These are phyloP conservation scores for Coriolopsis trogii DNA, from an alignment of 1,284 basidiomycete species.

Conservation along the genomic window DNA sequence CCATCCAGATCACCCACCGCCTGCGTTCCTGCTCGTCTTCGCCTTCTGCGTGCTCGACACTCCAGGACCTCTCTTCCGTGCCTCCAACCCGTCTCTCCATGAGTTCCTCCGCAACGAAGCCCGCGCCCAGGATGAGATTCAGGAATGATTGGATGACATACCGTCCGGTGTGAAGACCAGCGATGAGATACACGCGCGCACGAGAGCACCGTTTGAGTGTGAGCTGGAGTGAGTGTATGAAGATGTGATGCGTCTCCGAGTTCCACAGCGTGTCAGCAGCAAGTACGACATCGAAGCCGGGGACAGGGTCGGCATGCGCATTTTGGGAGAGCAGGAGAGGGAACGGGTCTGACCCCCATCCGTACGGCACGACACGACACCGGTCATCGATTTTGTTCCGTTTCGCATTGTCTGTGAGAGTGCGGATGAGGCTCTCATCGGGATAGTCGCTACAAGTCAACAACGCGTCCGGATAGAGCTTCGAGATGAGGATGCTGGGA, in stretches of 20 bases:
- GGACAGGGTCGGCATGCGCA: neutral
- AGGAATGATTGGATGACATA: slow-evolving; percentile 70
- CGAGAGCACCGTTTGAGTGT: slow-evolving; percentile 46
- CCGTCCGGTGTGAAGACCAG: slow-evolving; percentile 73
- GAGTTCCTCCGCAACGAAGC: slow-evolving; percentile 51
- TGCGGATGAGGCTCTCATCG: slow-evolving; percentile 59
- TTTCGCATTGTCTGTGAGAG: slow-evolving; percentile 58
- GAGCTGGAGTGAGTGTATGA: slow-evolving; percentile 52
- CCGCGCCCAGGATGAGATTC: slow-evolving; percentile 36
- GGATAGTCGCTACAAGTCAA: slow-evolving; percentile 73
- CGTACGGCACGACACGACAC: slow-evolving; percentile 56
- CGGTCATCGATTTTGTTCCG: slow-evolving; percentile 49
- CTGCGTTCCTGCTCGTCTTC: slow-evolving; percentile 69
- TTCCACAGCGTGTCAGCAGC: slow-evolving; percentile 82
- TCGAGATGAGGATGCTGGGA: slow-evolving; percentile 67
- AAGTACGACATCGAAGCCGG: slow-evolving; percentile 62
- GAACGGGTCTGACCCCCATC: slow-evolving; percentile 61
- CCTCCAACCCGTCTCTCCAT: slow-evolving; percentile 52
- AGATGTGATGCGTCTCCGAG: slow-evolving; percentile 52
- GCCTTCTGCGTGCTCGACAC: slow-evolving; percentile 46
- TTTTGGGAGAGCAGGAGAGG: slow-evolving; percentile 30
- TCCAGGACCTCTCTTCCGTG: slow-evolving; percentile 49
- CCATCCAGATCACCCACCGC: slow-evolving; percentile 71
- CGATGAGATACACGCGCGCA: slow-evolving; percentile 62
- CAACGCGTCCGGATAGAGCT: slow-evolving; percentile 39